A percentile compares a stretch with the other conserved stretches of the same genome.
Conservation (phyloP, 2,329 filamentous ascomycete genomes). For the Fusarium brachygibbosum region DNA sequence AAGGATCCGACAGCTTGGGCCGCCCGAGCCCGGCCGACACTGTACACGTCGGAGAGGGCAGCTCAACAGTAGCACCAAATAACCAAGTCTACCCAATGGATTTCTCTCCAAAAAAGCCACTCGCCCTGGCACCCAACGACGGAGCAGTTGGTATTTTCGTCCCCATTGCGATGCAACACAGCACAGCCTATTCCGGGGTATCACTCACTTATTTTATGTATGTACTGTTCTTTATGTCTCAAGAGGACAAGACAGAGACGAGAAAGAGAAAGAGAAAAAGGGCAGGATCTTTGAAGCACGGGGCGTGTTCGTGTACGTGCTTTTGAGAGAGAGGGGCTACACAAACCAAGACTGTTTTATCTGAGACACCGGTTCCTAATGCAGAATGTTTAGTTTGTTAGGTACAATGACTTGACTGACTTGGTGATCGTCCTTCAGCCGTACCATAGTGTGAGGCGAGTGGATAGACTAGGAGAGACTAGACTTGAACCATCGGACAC, state of each 20-base stretch:
- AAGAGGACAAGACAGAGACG: not conserved
- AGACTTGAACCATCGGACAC: not conserved
- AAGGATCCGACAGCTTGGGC: conserved; percentile 48
- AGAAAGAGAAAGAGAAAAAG: not conserved
- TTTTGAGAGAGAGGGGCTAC: not conserved
- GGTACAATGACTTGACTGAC: not conserved
- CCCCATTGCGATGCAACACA: conserved; percentile 11
- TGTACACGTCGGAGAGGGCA: conserved; percentile 41
- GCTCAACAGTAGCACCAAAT: conserved; percentile 28
- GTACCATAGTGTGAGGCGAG: not conserved
- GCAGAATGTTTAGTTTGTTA: not conserved
- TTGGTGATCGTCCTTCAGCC: not conserved
- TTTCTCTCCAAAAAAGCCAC: conserved; percentile 36
- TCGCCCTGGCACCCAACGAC: conserved; percentile 46
- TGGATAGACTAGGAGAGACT: not conserved
- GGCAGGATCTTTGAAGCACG: conserved; percentile 40
- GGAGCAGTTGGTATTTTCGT: conserved; percentile 47
- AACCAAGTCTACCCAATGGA: conserved; percentile 32
- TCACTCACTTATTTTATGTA: conserved; percentile 12
- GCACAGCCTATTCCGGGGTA: conserved; percentile 38
- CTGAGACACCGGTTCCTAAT: conserved; percentile 36
- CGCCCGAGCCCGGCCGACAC: conserved; percentile 43
- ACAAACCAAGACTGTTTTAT: conserved; percentile 42
- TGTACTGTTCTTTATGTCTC: not conserved
- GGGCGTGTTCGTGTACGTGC: conserved; percentile 26